Base-by-base conservation (phyloP, 139 green algal genomes). In the Asterochloris sp. region DNA sequence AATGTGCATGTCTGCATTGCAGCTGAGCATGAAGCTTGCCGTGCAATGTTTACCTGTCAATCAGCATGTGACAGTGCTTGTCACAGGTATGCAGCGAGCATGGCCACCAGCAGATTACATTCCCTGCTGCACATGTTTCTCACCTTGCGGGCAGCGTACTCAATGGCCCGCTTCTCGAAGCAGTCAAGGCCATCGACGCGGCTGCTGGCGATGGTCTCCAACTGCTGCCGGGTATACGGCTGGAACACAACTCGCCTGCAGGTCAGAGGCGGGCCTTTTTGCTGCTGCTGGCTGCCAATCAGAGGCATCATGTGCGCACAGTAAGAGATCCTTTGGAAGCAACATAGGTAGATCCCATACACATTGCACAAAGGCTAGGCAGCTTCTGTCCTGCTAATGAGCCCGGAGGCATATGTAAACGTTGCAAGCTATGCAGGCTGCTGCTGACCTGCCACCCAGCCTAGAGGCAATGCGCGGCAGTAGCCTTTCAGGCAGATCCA, bases 401-500 rank as follows among this genome's bases (percentile, higher is more conserved):
- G 38, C 4, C 38, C 38, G 6, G 38, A 54, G 38, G 38, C 38
- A 54, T 54, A 6, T 6, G 38, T 6, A 54, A 54, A 54, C 38
- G 6, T 54, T 54, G 38, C 38, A 54, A 10, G 38, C 38, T 54
- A 54, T 6, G 38, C 38, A 54, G 38, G 38, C 38, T 6, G 38
- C 38, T 54, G 38, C 38, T 24, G 15, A 73, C 62, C 78, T 61
- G 62, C 60, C 61, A 54, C 74, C 74, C 71, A 85, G 79, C 60
- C 82, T 62, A 15, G 66, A 79, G 27, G 83, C 88, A 74, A 99
- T 98, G 82, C 93, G 90, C 12, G 94, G 96, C 81, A 98, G 92
- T 64, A 99, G 90, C 10, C 97, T 90, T 86, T 98, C 92, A 15
- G 96, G 96, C 38, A 99, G 89, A 90, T 99, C 96, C 80, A 99